phyloP scores from a whole-genome alignment of 768 basidiomycete genomes.

The Clathrus columnatus region DNA sequence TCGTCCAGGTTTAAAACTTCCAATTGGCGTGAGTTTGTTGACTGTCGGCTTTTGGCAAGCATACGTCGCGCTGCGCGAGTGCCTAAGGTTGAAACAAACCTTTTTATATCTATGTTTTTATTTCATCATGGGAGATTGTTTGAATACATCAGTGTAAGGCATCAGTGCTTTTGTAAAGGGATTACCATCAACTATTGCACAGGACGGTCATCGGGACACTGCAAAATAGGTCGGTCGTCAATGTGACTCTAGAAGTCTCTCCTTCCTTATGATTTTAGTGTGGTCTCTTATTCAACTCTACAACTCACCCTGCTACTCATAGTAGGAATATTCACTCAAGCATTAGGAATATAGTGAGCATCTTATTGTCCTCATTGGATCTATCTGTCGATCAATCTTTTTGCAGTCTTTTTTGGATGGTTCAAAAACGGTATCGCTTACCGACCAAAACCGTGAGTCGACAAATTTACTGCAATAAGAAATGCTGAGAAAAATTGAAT shows the following conservation, averaged over 20 bases:
- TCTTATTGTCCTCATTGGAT: neutral
- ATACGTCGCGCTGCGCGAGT: conserved; percentile 52
- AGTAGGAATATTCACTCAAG: conserved; percentile 58
- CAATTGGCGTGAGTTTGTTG: conserved; percentile 43
- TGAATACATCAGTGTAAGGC: conserved; percentile 65
- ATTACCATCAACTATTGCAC: neutral
- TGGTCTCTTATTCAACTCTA: conserved; percentile 65
- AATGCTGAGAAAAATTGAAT: neutral
- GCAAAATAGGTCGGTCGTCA: conserved; percentile 48
- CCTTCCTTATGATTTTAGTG: conserved; percentile 26
- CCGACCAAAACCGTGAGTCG: conserved; percentile 47
- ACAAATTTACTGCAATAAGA: neutral
- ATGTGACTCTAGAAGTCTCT: neutral
- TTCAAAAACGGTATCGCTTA: conserved; percentile 56
- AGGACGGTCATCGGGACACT: conserved; percentile 66
- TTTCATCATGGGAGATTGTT: conserved; percentile 70
- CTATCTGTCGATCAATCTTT: neutral
- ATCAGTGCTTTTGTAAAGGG: too few relatives aligned
- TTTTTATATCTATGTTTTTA: conserved; percentile 69
- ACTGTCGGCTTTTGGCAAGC: conserved; percentile 65
- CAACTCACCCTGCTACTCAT: conserved; percentile 59
- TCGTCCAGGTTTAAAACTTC: conserved; percentile 53
- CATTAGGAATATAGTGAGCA: conserved; percentile 57
- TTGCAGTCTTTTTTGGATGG: conserved; percentile 53
- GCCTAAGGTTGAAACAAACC: conserved; percentile 60